Evolutionary conservation across 352 stramenopile genomes (phyloP), one percentile per base, ranked within the genome.

Genomic region (Globisporangium takayamanum): DNA sequence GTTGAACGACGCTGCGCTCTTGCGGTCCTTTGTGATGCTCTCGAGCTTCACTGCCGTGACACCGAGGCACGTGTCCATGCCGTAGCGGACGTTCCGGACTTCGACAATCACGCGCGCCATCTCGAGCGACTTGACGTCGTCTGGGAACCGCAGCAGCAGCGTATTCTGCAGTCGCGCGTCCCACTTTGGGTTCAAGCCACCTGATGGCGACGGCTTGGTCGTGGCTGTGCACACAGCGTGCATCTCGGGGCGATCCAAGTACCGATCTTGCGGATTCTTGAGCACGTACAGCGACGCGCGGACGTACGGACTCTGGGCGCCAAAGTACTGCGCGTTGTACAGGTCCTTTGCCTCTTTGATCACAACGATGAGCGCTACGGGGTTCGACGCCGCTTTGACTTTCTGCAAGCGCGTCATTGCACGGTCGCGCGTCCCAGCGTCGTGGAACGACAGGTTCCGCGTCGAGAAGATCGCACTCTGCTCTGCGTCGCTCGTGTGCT

Each of bases 271-370:
- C 10, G 75, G 62, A 49, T 92, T 89, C 66, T 94, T 95, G 15
- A 92, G 72, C 30, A 89, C 71, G 46, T 89, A 94, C 33, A 95
- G 62, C 16, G 86, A 94, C 18, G 73, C 86, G 8, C 82, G 68
- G 33, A 94, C 84, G 52, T 95, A 95, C 25, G 86, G 86, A 54
- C 83, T 95, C 58, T 95, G 86, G 2, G 83, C 70, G 8, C 86
- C 86, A 63, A 92, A 92, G 62, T 89, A 92, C 59, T 95, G 86
- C 0, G 84, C 80, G 44, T 94, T 94, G 70, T 92, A 93, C 12
- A 95, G 55, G 15, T 94, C 74, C 37, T 69, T 78, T 18, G 82
- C 83, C 60, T 94, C 80, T 8, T 87, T 77, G 44, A 95, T 76
- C 39, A 94, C 84, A 20, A 89, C 67, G 61, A 93, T 79, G n/a